Evolutionary conservation across 108 stramenopile genomes (phyloP), one percentile per base, ranked within the genome.

Genomic region (Nitzschia inconspicua): DNA sequence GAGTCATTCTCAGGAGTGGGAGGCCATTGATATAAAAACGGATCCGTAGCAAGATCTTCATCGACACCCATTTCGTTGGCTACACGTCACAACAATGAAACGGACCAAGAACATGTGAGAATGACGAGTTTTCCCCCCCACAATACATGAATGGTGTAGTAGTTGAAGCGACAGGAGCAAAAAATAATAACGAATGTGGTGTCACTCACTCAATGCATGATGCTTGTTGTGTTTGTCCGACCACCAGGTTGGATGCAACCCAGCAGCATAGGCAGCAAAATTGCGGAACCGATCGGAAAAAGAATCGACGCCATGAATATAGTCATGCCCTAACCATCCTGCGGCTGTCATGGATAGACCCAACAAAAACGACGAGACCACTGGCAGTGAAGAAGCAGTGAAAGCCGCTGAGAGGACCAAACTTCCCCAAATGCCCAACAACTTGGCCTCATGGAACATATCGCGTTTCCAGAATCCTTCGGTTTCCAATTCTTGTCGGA

Each of bases 241-340:
- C 88, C 88, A 90, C 93, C 93, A 94, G 3, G 79, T 85, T 9
- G 89, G 77, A 36, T 73, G 71, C 43, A 95, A 69, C 34, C 94
- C 94, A 25, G 83, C 85, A 0, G 81, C 86, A 16, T 84, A 25
- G 5, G 80, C 81, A 20, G 76, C 81, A 67, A 89, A 91, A 37
- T 78, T 76, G 27, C 94, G 64, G 73, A 92, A 54, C 20, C 55
- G 34, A 29, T 72, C 50, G 50, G 76, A 41, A 66, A 85, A 88
- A 16, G 78, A 63, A 56, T 94, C 88, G 9, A 87, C 75, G 9
- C 95, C 95, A 67, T 96, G 95, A 57, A 93, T 82, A 65, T 91
- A 93, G 63, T 96, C 95, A 68, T 96, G 95, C 11, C 91, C 93
- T 32, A 96, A 66, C 93, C 93, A 96, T 10, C 95, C 95, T 27